phyloP scores from a whole-genome alignment of 225 moss, liverwort and hornwort genomes.

The Bryum argenteum region DNA sequence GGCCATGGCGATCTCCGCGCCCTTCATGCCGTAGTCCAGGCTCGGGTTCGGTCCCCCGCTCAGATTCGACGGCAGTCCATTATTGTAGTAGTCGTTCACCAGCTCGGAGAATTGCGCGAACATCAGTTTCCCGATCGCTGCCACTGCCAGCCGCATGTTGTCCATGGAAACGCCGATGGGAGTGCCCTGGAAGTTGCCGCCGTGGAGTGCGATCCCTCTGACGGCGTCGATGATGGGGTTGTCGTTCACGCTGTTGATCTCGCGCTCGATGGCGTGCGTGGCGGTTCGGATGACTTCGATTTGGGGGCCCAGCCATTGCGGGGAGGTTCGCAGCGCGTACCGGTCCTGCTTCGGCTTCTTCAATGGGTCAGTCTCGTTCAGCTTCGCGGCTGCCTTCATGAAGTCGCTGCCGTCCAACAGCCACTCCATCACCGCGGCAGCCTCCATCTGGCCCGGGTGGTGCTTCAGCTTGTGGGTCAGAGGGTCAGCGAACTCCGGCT shows the following conservation, averaged over 20 bases:
- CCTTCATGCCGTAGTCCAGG: slow-evolving; percentile 70
- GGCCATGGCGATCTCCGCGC: slow-evolving; percentile 69
- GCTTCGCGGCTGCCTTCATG: too few species aligned
- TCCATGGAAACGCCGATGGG: slow-evolving; percentile 79
- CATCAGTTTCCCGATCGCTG: slow-evolving; percentile 66
- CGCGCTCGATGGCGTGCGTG: slow-evolving; percentile 43
- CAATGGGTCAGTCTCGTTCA: too few species aligned
- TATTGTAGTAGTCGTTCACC: slow-evolving; percentile 71
- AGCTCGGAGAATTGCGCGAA: slow-evolving; percentile 77
- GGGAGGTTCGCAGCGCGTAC: slow-evolving; percentile 11
- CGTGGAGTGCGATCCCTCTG: slow-evolving; percentile 32
- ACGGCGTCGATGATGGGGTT: slow-evolving; percentile 74
- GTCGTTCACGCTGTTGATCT: slow-evolving; percentile 78
- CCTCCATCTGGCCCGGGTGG: too few species aligned
- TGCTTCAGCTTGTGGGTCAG: too few species aligned
- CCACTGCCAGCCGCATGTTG: slow-evolving; percentile 63
- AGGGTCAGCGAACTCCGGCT: too few species aligned
- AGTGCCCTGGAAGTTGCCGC: slow-evolving; percentile 67
- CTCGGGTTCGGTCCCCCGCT: slow-evolving; percentile 58
- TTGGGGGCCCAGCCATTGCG: slow-evolving; percentile 31
- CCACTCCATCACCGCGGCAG: too few species aligned
- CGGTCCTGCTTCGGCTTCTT: too few species aligned
- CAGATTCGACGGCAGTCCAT: slow-evolving; percentile 57
- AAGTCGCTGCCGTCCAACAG: too few species aligned
- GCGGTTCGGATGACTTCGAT: slow-evolving; percentile 30